A percentile compares a stretch with the other conserved stretches of the same genome.
Evolutionary conservation across 306 rosid genomes (phyloP).

Genomic region (Albizia julibrissin): DNA sequence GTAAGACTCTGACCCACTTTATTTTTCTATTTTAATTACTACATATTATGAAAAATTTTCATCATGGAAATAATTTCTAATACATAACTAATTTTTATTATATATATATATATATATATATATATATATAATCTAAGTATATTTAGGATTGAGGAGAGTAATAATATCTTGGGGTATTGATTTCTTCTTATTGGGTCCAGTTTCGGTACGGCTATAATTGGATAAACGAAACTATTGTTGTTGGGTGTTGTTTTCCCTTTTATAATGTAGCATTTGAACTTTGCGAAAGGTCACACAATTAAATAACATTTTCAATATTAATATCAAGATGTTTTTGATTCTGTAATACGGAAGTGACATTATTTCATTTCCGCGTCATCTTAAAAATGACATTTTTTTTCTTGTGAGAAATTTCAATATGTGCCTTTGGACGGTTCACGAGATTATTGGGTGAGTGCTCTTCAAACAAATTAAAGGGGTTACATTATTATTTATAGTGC

Average conservation of each 20-base stretch:
- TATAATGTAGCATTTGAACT: constrained; percentile 9
- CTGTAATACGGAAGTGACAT: background rate
- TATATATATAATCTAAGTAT: background rate
- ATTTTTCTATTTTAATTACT: too few relatives aligned
- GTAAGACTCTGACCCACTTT: too few relatives aligned
- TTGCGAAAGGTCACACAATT: background rate
- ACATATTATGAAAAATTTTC: too few relatives aligned
- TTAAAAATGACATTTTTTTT: background rate
- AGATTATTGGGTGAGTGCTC: background rate
- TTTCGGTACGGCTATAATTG: constrained; percentile 2
- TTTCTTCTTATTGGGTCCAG: background rate
- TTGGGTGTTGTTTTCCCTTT: background rate
- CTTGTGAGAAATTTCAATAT: background rate
- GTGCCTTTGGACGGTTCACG: constrained; percentile 2
- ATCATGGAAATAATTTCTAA: too few relatives aligned
- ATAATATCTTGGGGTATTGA: background rate
- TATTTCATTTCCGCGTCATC: background rate
- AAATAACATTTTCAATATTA: background rate
- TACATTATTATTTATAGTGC: background rate
- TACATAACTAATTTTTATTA: too few relatives aligned
- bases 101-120: too few relatives aligned
- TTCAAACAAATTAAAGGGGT: background rate
- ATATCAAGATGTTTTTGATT: background rate
- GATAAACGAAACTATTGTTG: constrained; percentile 1
- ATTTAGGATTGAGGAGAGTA: background rate